These are phyloP conservation scores for Scheffersomyces lignicola DNA, from an alignment of 1,139 yeast genomes.

Conservation along the genomic window DNA sequence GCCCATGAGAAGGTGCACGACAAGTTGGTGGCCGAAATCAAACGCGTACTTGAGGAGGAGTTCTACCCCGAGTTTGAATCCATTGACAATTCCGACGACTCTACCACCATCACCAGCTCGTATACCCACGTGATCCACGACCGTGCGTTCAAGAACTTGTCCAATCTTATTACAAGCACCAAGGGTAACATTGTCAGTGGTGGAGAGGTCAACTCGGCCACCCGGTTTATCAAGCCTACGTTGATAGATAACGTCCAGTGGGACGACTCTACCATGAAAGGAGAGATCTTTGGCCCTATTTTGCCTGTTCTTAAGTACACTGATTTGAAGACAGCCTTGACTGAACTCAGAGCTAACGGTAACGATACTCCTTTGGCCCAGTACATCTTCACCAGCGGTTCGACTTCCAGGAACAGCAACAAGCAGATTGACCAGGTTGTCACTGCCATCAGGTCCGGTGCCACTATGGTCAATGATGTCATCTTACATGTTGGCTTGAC, in stretches of 20 bases:
- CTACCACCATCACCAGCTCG: constrained; percentile 8
- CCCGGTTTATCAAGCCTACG: constrained; percentile 72
- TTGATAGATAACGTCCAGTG: constrained; percentile 60
- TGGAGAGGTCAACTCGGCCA: constrained; percentile 45
- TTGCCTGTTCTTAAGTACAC: constrained; percentile 68
- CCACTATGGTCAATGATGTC: constrained; percentile 68
- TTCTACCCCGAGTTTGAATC: constrained; percentile 31
- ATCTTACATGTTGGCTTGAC: constrained; percentile 68
- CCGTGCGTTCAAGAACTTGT: constrained; percentile 56
- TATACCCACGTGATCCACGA: constrained; percentile 68
- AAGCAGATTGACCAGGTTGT: constrained; percentile 54
- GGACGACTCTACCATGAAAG: constrained; percentile 71
- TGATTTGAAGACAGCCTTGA: constrained; percentile 49
- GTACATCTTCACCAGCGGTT: constrained; percentile 64
- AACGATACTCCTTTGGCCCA: constrained; percentile 90
- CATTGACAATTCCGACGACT: constrained; percentile 26
- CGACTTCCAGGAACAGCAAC: constrained; percentile 33
- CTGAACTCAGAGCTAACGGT: constrained; percentile 37
- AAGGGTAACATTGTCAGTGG: constrained; percentile 63
- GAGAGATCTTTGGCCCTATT: constrained; percentile 84
- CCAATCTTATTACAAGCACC: constrained; percentile 46
- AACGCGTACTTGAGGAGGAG: constrained; percentile 41
- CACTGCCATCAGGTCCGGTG: constrained; percentile 70
- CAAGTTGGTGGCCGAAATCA: constrained; percentile 50
- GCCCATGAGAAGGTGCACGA: constrained; percentile 60